phyloP scores from a whole-genome alignment of 495 filamentous ascomycete genomes.

The Friedmanniomyces simplex region DNA sequence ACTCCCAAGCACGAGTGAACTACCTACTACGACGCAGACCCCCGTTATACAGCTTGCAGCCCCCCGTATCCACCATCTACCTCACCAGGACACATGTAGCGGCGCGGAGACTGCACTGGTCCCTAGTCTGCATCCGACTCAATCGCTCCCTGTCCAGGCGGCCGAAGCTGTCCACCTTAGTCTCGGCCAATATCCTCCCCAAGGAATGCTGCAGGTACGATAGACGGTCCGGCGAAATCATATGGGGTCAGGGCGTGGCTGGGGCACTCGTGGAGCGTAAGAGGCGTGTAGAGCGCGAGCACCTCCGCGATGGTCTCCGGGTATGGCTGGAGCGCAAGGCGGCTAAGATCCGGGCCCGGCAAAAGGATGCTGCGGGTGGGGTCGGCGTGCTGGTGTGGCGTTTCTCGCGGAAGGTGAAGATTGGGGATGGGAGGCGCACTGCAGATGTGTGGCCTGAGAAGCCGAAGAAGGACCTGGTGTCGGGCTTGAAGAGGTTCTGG shows the following conservation, averaged over 20 bases:
- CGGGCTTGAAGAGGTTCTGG: slow-evolving; percentile 43
- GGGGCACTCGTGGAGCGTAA: slow-evolving; percentile 19
- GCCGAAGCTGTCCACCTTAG: slow-evolving; percentile 16
- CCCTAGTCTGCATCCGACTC: slow-evolving; percentile 19
- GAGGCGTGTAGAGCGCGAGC: slow-evolving; percentile 22
- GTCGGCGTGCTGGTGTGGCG: slow-evolving; percentile 24
- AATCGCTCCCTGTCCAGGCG: slow-evolving; percentile 18
- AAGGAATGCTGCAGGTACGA: slow-evolving; percentile 23
- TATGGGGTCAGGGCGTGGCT: slow-evolving; percentile 16
- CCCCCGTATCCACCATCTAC: slow-evolving; percentile 21
- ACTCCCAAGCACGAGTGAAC: slow-evolving; percentile 8
- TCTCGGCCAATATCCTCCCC: slow-evolving; percentile 21
- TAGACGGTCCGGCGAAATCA: slow-evolving; percentile 16
- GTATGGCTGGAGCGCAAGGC: slow-evolving; percentile 24
- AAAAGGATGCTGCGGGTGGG: slow-evolving; percentile 18
- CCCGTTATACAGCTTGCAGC: slow-evolving; percentile 14
- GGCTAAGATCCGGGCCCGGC: slow-evolving; percentile 12
- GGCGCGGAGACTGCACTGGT: slow-evolving; percentile 18
- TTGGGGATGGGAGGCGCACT: slow-evolving; percentile 9
- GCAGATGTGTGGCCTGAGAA: slow-evolving; percentile 27
- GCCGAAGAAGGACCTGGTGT: slow-evolving; percentile 40
- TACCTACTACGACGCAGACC: slow-evolving; percentile 17
- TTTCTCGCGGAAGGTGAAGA: slow-evolving; percentile 21
- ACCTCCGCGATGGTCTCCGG: slow-evolving; percentile 20
- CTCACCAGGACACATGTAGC: slow-evolving; percentile 21